Base-by-base conservation (phyloP, 2,329 filamentous ascomycete species). In the Sporothrix brunneoviolacea region DNA sequence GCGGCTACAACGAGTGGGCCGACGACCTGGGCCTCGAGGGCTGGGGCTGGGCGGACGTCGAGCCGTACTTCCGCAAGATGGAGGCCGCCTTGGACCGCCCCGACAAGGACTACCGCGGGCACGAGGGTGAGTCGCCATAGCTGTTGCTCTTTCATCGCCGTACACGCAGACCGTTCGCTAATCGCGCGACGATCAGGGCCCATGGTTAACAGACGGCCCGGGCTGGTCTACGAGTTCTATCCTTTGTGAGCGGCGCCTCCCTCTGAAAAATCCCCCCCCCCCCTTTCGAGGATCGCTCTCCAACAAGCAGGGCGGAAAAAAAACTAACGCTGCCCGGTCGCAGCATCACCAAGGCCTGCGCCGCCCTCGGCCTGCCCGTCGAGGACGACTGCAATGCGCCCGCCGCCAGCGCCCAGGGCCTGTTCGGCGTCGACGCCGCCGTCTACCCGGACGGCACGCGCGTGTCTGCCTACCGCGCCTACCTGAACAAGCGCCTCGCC, bases 21-120 rank as follows among this genome's bases (percentile, higher is more conserved):
- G 54, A 59, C 10, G 18, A 27, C 5, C 52, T 60, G 22, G 64
- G 62, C 1, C 56, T 66, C n/a, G 40, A 55, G 5, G 59, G 64
- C n/a, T 68, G 66, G 66, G 52, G 55, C 15, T 69, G 61, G 56
- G 58, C 62, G 2, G 55, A 59, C 22, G 61, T 68, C 7, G 63
- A 64, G 52, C 65, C 65, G 8, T 64, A 61, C 41, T 68, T 67
- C 16, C 52, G 50, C 8, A 61, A 54, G 36, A 57, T 59, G 4
- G 66, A 68, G 52, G 61, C 60, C 22, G 57, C 58, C 3, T 32
- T 57, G n/a, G 52, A 36, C 0, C 55, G 53, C 24, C 57, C 55
- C 1, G 40, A 19, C 8, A 51, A 56, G 15, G 32, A 51, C 8
- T 47, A 55, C 35, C 59, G 63, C 12, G 62, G 62, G 5, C 60